Conservation (phyloP, 805 yeast genomes). For the Scheffersomyces stipitis region DNA sequence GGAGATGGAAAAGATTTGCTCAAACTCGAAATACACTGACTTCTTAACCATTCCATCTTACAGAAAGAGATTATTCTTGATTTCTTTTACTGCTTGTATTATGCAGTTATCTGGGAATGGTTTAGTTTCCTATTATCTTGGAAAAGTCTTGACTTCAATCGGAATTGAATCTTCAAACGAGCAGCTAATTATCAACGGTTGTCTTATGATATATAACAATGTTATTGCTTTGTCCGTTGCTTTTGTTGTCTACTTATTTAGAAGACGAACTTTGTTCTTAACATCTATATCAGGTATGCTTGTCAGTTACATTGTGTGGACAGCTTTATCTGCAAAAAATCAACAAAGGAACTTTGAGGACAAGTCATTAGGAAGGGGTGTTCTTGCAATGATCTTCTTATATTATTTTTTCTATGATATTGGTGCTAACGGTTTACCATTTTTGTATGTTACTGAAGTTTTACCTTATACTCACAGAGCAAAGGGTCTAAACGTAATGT, state of each 20-base stretch:
- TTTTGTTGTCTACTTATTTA: conserved; percentile 18
- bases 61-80: conserved; percentile 41
- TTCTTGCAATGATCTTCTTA: conserved; percentile 51
- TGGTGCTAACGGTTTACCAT: conserved; percentile 47
- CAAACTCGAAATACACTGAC: conserved; percentile 35
- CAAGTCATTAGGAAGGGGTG: conserved; percentile 44
- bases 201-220: conserved; percentile 49
- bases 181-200: conserved; percentile 52
- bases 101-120: conserved; percentile 54
- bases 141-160: conserved; percentile 50
- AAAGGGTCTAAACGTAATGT: conserved; percentile 38
- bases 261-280: conserved; percentile 38
- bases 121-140: conserved; percentile 50
- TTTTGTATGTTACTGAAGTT: conserved; percentile 45
- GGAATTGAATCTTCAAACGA: conserved; percentile 47
- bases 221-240: conserved; percentile 24
- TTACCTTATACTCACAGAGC: conserved; percentile 40
- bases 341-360: conserved; percentile 41
- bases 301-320: conserved; percentile 41
- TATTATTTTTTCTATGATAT: conserved; percentile 43
- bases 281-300: conserved; percentile 37
- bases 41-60: conserved; percentile 38
- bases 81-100: conserved; percentile 30
- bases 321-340: conserved; percentile 44
- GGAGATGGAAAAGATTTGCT: conserved; percentile 39